Percentiles rank a stretch among this genome's conserved stretches.
phyloP scores from a whole-genome alignment of 2,329 filamentous ascomycete genomes.

The Ambrosiella beaveri region DNA sequence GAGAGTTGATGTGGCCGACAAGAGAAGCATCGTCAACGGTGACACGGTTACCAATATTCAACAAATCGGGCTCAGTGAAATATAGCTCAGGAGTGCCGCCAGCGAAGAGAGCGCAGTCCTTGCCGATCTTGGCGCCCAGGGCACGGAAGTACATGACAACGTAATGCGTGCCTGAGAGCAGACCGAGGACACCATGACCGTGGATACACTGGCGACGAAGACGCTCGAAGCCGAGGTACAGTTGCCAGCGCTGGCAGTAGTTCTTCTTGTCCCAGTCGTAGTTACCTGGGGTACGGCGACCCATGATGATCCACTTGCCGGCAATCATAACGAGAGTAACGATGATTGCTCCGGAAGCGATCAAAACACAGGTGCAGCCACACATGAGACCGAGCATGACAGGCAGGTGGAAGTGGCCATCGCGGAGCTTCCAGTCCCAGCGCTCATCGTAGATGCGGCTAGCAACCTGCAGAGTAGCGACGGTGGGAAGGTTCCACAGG shows the following conservation, averaged over 20 bases:
- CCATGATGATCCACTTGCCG: slow-evolving; percentile 35
- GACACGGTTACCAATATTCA: slow-evolving; percentile 35
- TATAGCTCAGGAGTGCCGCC: slow-evolving; percentile 33
- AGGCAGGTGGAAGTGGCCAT: slow-evolving; percentile 19
- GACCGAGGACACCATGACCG: slow-evolving; percentile 31
- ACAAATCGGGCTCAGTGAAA: slow-evolving; percentile 40
- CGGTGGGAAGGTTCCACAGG: slow-evolving; percentile 33
- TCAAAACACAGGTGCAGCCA: slow-evolving; percentile 25
- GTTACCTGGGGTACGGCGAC: slow-evolving; percentile 31
- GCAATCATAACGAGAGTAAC: slow-evolving; percentile 27
- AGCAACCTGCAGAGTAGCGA: slow-evolving; percentile 31
- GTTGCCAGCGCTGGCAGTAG: slow-evolving; percentile 42
- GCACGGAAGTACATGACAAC: slow-evolving; percentile 35
- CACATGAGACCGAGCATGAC: slow-evolving; percentile 26
- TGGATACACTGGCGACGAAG: slow-evolving; percentile 33
- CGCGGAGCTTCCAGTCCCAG: slow-evolving; percentile 12
- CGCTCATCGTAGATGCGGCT: slow-evolving; percentile 19
- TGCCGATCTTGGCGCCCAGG: slow-evolving; percentile 35
- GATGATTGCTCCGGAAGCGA: slow-evolving; percentile 25
- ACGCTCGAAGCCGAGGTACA: slow-evolving; percentile 34
- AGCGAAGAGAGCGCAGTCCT: slow-evolving; percentile 37
- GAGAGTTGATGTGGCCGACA: slow-evolving; percentile 38
- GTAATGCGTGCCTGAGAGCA: slow-evolving; percentile 36
- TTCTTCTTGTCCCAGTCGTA: slow-evolving; percentile 40
- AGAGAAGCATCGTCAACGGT: slow-evolving; percentile 37